Conservation (phyloP, 352 stramenopile species). For the Pythium volutum region DNA sequence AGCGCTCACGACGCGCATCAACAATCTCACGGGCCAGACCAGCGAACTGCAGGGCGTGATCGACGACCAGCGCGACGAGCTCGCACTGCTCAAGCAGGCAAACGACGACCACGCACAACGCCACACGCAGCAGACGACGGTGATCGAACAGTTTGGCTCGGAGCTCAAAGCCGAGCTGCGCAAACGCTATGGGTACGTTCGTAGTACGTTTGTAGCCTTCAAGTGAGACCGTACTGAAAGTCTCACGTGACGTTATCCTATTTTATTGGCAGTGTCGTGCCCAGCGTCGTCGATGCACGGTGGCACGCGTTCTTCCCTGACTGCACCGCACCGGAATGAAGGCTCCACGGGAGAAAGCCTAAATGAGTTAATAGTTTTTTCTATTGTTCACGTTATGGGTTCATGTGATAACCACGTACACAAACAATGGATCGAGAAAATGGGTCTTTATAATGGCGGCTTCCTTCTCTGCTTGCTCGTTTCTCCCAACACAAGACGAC, state of each 20-base stretch:
- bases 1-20: constrained; percentile 24
- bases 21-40: constrained; percentile 29
- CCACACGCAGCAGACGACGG: constrained; percentile 23
- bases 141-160: constrained; percentile 48
- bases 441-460: constrained; percentile 7
- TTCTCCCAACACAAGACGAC: not conserved
- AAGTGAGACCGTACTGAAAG: no score
- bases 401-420: not conserved
- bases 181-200: constrained; percentile 53
- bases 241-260: not conserved
- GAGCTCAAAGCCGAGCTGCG: constrained; percentile 50
- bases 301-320: constrained; percentile 57
- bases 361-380: constrained; percentile 17
- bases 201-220: no score
- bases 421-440: not conserved
- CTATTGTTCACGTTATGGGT: constrained; percentile 3
- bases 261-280: constrained; percentile 33
- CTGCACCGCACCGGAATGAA: constrained; percentile 14
- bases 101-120: constrained; percentile 24
- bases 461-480: not conserved
- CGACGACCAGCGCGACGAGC: constrained; percentile 19
- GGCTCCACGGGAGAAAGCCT: constrained; percentile 4
- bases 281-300: constrained; percentile 43
- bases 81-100: constrained; percentile 26
- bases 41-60: constrained; percentile 22